A percentile compares a stretch with the other conserved stretches of the same genome.
Conservation (phyloP, 345 rosid genomes). For the Alliaria petiolata region DNA sequence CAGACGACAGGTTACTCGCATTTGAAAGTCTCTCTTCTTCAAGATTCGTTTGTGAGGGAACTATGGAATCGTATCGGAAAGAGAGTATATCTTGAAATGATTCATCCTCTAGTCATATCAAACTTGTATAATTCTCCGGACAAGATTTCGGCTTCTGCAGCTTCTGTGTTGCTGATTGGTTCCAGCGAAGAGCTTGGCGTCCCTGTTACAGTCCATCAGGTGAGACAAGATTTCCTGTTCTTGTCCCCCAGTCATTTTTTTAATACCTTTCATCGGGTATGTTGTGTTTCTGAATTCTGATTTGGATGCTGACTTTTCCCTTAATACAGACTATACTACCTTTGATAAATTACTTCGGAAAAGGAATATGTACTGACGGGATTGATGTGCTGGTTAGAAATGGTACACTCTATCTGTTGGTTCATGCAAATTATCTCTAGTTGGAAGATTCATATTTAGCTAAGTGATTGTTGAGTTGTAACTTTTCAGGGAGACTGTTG, state of each 20-base stretch:
- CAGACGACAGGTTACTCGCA: slow-evolving; percentile 91
- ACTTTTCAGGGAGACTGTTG: slow-evolving; percentile 72
- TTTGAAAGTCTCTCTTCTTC: slow-evolving; percentile 87
- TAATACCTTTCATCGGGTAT: background rate
- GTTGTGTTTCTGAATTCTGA: slow-evolving; percentile 13
- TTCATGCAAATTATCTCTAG: slow-evolving; percentile 26
- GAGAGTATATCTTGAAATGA: slow-evolving; percentile 64
- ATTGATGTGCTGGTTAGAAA: slow-evolving; percentile 88
- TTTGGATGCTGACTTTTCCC: slow-evolving; percentile 25
- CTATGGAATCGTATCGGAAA: slow-evolving; percentile 78
- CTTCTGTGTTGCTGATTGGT: slow-evolving; percentile 84
- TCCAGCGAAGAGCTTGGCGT: slow-evolving; percentile 94
- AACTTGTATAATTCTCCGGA: slow-evolving; percentile 70
- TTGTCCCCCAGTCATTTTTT: slow-evolving; percentile 7
- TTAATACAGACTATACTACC: slow-evolving; percentile 78
- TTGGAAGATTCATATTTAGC: slow-evolving; percentile 20
- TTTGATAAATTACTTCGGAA: slow-evolving; percentile 85
- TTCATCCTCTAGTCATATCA: slow-evolving; percentile 78
- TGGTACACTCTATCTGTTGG: slow-evolving; percentile 58
- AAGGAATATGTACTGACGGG: slow-evolving; percentile 87
- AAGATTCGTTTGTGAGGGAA: slow-evolving; percentile 86
- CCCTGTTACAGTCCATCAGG: slow-evolving; percentile 90
- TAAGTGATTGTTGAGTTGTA: slow-evolving; percentile 17
- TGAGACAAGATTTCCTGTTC: slow-evolving; percentile 29
- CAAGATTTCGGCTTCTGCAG: slow-evolving; percentile 80